Base-by-base conservation (phyloP, 2,329 filamentous ascomycete genomes). In the Colletotrichum euphorbiae region DNA sequence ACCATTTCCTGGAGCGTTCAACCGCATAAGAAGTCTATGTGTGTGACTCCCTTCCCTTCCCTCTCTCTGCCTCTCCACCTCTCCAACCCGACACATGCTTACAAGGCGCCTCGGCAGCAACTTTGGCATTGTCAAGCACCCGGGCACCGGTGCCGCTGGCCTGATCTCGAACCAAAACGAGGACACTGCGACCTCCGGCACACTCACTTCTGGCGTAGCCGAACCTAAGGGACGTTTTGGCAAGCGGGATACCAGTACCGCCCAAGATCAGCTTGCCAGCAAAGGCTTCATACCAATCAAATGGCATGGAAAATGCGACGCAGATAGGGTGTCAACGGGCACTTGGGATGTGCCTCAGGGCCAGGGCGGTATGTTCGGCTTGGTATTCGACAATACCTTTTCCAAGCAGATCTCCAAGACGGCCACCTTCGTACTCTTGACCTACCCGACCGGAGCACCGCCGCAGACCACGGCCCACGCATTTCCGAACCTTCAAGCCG, bases 381-480 rank as follows among this genome's bases (percentile, higher is more conserved):
- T 99, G 69, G 93, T 98, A 36, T 97, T 99, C 76, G 96, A 99
- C 87, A 99, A 99, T 77, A 99, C 96, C 31, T 99, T 99, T 78
- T 97, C 94, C 69, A 98, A 98, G 81, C 93, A 91, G 78, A 91
- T 92, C 46, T 96, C 94, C 60, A 99, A 99, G 82, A 97, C 92
- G 33, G 94, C 94, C 19, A 98, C 95, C 7, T 93, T 99, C 75
- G 94, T 98, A 40, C 88, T 99, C 59, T 87, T 98, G 77, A 98
- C 94, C 43, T 98, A 98, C 75, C 94, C 95, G 9, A 94, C 93
- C 40, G 91, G 90, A 72, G 87, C 89, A 6, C 89, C 93, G 38
- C 93, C 93, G 1, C 92, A 93, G 75, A 90, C 90, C 15, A 89
- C 90, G 3, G 89, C 91, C 71, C 88, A 93, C 75, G 52, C 52